Conservation (phyloP, 1,139 yeast species). For the Suhomyces panamericanus region DNA sequence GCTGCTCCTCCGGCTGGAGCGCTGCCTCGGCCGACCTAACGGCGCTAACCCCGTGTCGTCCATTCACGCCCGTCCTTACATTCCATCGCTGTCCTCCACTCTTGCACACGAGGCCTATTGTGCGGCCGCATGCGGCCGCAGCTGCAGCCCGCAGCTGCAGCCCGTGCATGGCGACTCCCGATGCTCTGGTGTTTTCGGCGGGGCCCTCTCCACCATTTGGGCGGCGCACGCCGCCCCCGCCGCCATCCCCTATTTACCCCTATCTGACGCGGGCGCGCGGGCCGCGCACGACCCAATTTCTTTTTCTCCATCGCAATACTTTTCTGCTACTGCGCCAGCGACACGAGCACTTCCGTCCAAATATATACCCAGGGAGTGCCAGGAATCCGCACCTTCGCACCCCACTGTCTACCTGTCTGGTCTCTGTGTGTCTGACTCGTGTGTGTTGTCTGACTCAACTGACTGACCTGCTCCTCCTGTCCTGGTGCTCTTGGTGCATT, state of each 20-base stretch:
- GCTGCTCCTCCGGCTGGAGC: not conserved
- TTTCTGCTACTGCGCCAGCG: conserved; percentile 6
- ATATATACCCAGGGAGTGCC: conserved; percentile 1
- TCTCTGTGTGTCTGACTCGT: not conserved
- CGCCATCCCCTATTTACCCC: conserved; percentile 9
- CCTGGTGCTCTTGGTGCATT: too few relatives aligned
- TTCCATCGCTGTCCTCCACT: too few relatives aligned
- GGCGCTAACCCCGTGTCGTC: too few relatives aligned
- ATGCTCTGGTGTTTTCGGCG: not conserved
- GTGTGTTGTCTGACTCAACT: too few relatives aligned
- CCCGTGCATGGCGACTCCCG: too few relatives aligned
- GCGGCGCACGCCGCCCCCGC: not conserved
- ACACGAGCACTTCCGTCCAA: not conserved
- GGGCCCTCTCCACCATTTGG: not conserved
- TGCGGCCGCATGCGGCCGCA: too few relatives aligned
- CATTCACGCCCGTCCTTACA: too few relatives aligned
- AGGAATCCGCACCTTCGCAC: not conserved
- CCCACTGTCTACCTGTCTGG: not conserved
- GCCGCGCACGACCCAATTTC: conserved; percentile 6
- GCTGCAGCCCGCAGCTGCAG: too few relatives aligned
- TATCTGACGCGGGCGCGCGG: conserved; percentile 4
- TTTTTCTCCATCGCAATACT: conserved; percentile 9
- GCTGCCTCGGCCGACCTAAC: not conserved
- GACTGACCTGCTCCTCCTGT: too few relatives aligned
- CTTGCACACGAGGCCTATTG: too few relatives aligned